A percentile compares a stretch with the other conserved stretches of the same genome.
These are phyloP conservation scores for Stereocaulon alpinum DNA, from an alignment of 495 filamentous ascomycete genomes.

Conservation along the genomic window DNA sequence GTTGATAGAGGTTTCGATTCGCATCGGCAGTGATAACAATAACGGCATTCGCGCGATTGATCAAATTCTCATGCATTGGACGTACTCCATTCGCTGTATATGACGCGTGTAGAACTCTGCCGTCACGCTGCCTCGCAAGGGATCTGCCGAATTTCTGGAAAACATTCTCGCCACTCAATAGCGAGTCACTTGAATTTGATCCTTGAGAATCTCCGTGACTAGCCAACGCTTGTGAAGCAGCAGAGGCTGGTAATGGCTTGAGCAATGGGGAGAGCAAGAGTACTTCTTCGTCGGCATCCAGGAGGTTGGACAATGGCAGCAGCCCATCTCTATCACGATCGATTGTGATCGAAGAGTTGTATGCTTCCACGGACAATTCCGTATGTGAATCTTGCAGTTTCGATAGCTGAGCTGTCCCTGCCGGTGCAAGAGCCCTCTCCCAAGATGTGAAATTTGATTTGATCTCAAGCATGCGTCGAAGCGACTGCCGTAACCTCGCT, in stretches of 20 bases:
- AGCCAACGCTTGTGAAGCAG: constrained; percentile 31
- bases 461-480: constrained; percentile 60
- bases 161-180: constrained; percentile 78
- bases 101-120: constrained; percentile 77
- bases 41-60: constrained; percentile 74
- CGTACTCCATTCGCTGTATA: constrained; percentile 85
- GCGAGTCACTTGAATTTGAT: constrained; percentile 42
- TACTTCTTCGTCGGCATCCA: constrained; percentile 74
- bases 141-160: constrained; percentile 77
- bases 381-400: constrained; percentile 70
- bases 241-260: constrained; percentile 75
- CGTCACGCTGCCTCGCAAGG: constrained; percentile 67
- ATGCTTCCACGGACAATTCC: constrained; percentile 67
- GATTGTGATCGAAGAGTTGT: constrained; percentile 77
- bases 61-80: constrained; percentile 80
- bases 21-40: constrained; percentile 84
- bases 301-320: constrained; percentile 63
- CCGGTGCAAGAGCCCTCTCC: constrained; percentile 72
- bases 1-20: constrained; percentile 80
- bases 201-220: neutral
- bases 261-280: constrained; percentile 75
- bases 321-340: constrained; percentile 72
- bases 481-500: constrained; percentile 61
- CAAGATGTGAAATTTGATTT: constrained; percentile 73
- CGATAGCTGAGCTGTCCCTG: constrained; percentile 60